Base-by-base conservation (phyloP, 2,329 filamentous ascomycete species). In the Escovopsis sp. region DNA sequence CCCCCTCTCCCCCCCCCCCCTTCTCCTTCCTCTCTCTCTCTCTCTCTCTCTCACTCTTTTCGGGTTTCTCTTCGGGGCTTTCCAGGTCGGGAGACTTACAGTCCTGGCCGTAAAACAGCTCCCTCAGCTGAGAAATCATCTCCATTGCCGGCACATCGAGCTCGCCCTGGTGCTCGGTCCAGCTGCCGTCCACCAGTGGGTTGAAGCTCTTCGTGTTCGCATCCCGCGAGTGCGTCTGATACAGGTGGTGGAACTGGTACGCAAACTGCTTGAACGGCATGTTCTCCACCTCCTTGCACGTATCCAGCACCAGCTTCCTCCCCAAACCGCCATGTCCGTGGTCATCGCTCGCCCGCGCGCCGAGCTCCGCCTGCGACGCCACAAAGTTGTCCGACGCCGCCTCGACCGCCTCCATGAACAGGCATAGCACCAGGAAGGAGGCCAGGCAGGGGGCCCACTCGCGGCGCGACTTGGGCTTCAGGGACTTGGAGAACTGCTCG, bases 261-360 rank as follows among this genome's bases (percentile, higher is more conserved):
- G 69, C 70, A 51, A 77, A 75, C 56, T 77, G 72, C 56, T 68
- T 71, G 52, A 77, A 77, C 1, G 73, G 73, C 60, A 76, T 60
- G 49, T 73, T 73, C 53, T 77, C 73, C 38, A 77, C 62, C 52
- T 72, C 68, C 28, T 56, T 56, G 57, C 67, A 72, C 28, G 69
- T 57, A 6, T 59, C 57, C 37, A 72, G 58, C n/a, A 68, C 70
- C 30, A 65, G 61, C 6, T 56, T 57, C 35, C 67, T 64, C 43
- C 59, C 56, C 51, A 61, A 66, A 51, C 53, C 28, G 28, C 28
- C 28, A 6, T 6, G 8, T 4, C 28, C 11, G 28, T 11, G 8
- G 8, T 32, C 23, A 23, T 23, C 23, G 23, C 23, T 6, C 23
- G 23, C 23, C 23, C 23, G 23, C 23, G 23, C 23, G 23, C 23